Evolutionary conservation across 1,284 basidiomycete genomes (phyloP), one percentile per base, ranked within the genome.

Genomic region (Anthracocystis walkeri): DNA sequence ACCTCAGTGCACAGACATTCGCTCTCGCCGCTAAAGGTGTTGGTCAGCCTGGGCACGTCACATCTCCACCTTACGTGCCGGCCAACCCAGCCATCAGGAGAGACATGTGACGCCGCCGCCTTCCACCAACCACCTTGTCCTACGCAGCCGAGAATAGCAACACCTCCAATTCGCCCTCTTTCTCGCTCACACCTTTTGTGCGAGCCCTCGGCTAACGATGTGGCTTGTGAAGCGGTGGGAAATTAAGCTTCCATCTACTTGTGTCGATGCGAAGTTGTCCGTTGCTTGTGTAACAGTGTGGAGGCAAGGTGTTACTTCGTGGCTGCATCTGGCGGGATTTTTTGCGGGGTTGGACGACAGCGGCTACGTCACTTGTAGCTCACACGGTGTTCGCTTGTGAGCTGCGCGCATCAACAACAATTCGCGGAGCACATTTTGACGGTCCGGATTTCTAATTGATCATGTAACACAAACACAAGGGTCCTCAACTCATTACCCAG

Each of bases 341-440:
- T 51, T 25, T 65, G 57, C 52, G 51, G 62, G 63, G 45, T 48
- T 23, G 10, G 14, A 25, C 21, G 2, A 16, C 18, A 12, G 25
- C 8, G 52, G 57, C 56, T 65, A 65, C 63, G 63, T 65, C 63
- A 38, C 35, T 38, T 38, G 35, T 14, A 38, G 14, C 48, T 50
- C 48, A 20, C 29, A 29, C 48, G 18, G 35, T 38, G 31, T 33
- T 33, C 33, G 33, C 33, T 33, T 23, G 14, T 46, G 14, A 29
- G 44, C 38, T 54, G 46, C 46, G 31, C 21, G 44, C 8, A 25
- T 18, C 29, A 14, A 5, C 38, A 60, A 5, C 6, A 8, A 66
- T 66, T 66, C 57, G 58, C 57, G 58, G 58, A 57, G 23, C 29
- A 29, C 29, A 4, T 29, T 29, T 29, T 8, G 29, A 29, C 38